phyloP scores from a whole-genome alignment of 805 yeast species.

The Cyberlindnera euphorbiae region DNA sequence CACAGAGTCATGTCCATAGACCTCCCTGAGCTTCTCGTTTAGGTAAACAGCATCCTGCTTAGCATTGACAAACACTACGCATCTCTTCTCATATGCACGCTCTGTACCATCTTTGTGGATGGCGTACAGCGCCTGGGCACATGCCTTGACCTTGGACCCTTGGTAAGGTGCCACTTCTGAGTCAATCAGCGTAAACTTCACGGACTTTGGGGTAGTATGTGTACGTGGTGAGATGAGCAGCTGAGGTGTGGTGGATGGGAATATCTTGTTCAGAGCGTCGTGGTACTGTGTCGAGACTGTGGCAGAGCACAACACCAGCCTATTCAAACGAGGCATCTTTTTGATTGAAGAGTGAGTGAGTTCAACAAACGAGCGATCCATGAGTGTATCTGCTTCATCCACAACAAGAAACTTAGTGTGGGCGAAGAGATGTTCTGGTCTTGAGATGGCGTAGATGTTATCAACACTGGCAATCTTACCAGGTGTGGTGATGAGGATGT shows the following conservation, averaged over 20 bases:
- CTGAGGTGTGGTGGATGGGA: constrained; percentile 61
- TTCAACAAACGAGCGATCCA: constrained; percentile 74
- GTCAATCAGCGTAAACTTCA: constrained; percentile 71
- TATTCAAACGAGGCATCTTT: constrained; percentile 47
- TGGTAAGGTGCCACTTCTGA: constrained; percentile 74
- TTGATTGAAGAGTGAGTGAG: constrained; percentile 56
- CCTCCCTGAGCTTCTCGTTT: constrained; percentile 45
- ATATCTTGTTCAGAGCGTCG: constrained; percentile 50
- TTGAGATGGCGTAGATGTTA: constrained; percentile 30
- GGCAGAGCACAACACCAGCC: constrained; percentile 79
- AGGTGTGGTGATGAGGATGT: constrained; percentile 83
- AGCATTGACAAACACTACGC: constrained; percentile 79
- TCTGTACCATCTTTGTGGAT: constrained; percentile 83
- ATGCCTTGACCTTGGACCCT: constrained; percentile 77
- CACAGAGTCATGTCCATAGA: constrained; percentile 53
- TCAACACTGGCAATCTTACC: constrained; percentile 49
- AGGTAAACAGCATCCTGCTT: constrained; percentile 58
- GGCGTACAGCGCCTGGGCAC: constrained; percentile 85
- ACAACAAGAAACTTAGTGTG: constrained; percentile 60
- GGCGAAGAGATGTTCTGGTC: constrained; percentile 36
- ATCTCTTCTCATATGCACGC: constrained; percentile 67
- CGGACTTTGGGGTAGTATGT: constrained; percentile 76
- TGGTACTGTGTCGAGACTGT: constrained; percentile 82
- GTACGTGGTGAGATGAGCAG: constrained; percentile 63
- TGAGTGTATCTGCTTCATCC: constrained; percentile 92